Evolutionary conservation across 129 eudicot genomes (phyloP).

Genomic region (Artemisia annua): DNA sequence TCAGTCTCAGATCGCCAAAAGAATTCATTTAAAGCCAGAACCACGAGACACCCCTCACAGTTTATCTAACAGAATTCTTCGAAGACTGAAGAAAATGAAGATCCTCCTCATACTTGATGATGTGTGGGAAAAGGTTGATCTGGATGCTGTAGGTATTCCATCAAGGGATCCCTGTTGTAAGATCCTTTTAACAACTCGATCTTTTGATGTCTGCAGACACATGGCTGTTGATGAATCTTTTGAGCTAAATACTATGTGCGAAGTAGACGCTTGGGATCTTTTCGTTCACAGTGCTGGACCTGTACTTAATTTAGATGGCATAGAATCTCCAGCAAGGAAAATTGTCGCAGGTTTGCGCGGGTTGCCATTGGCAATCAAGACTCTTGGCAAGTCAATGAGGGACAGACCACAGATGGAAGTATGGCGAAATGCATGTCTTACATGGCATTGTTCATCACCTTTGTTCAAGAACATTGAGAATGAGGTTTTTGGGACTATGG

Average conservation of each 20-base stretch:
- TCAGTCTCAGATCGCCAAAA: slow-evolving; percentile 36
- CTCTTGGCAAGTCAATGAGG: slow-evolving; percentile 37
- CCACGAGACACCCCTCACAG: slow-evolving; percentile 21
- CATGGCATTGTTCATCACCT: slow-evolving; percentile 34
- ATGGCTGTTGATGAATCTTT: slow-evolving; percentile 22
- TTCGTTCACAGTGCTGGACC: slow-evolving; percentile 35
- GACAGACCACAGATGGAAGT: slow-evolving; percentile 18
- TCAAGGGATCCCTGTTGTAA: slow-evolving; percentile 25
- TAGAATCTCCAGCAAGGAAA: slow-evolving; percentile 36
- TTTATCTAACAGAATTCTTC: slow-evolving; percentile 23
- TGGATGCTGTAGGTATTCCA: slow-evolving; percentile 38
- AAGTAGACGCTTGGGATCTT: slow-evolving; percentile 42
- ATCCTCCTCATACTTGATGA: slow-evolving; percentile 39
- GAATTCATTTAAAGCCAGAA: slow-evolving; percentile 28
- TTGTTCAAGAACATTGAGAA: slow-evolving; percentile 22
- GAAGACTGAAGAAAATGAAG: slow-evolving; percentile 29
- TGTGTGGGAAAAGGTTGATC: slow-evolving; percentile 37
- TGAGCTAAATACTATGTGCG: slow-evolving; percentile 27
- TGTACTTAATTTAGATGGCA: slow-evolving; percentile 19
- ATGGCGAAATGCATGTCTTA: slow-evolving; percentile 31
- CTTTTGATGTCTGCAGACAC: slow-evolving; percentile 31
- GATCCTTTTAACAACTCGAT: slow-evolving; percentile 39
- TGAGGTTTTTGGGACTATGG: slow-evolving; percentile 29
- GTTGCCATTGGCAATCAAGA: slow-evolving; percentile 38
- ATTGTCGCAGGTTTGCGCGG: slow-evolving; percentile 25